Percentiles rank a stretch among this genome's conserved stretches.
These are phyloP conservation scores for Cordyceps cicadae DNA, from an alignment of 2,329 filamentous ascomycete species.

Conservation along the genomic window DNA sequence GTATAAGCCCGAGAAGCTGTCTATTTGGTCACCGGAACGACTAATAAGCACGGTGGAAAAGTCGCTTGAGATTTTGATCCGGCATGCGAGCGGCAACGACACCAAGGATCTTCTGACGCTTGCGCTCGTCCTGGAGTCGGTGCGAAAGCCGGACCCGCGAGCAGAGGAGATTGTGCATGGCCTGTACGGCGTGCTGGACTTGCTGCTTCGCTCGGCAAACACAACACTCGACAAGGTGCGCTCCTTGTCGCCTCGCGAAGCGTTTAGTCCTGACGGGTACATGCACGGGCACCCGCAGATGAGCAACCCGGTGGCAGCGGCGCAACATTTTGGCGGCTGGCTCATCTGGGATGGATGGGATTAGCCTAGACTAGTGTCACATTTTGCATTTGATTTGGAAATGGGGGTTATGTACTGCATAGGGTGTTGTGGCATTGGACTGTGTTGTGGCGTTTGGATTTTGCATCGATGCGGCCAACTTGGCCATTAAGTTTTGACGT, in stretches of 20 bases:
- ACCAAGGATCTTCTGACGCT: conserved; percentile 42
- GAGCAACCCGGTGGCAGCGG: conserved; percentile 20
- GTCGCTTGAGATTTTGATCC: conserved; percentile 36
- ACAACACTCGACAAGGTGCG: conserved; percentile 31
- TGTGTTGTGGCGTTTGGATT: background rate
- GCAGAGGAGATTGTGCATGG: conserved; percentile 33
- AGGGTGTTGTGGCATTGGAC: background rate
- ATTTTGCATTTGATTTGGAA: background rate
- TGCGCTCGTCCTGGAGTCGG: conserved; percentile 39
- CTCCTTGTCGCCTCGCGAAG: conserved; percentile 13
- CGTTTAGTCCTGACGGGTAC: conserved; percentile 21
- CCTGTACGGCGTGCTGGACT: conserved; percentile 35
- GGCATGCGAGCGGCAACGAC: conserved; percentile 40
- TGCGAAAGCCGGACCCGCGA: conserved; percentile 33
- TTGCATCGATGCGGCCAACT: background rate
- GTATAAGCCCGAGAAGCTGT: conserved; percentile 27
- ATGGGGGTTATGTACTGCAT: background rate
- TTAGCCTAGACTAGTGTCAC: conserved; percentile 11
- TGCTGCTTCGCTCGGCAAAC: conserved; percentile 36
- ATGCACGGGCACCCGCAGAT: conserved; percentile 21
- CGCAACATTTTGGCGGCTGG: conserved; percentile 27
- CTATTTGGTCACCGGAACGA: conserved; percentile 34
- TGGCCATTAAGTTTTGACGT: too few species aligned
- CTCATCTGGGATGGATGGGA: conserved; percentile 35
- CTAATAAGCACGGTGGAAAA: conserved; percentile 38